Evolutionary conservation across 352 stramenopile genomes (phyloP), one percentile per base, ranked within the genome.

Genomic region (Globisporangium paroecandrum): DNA sequence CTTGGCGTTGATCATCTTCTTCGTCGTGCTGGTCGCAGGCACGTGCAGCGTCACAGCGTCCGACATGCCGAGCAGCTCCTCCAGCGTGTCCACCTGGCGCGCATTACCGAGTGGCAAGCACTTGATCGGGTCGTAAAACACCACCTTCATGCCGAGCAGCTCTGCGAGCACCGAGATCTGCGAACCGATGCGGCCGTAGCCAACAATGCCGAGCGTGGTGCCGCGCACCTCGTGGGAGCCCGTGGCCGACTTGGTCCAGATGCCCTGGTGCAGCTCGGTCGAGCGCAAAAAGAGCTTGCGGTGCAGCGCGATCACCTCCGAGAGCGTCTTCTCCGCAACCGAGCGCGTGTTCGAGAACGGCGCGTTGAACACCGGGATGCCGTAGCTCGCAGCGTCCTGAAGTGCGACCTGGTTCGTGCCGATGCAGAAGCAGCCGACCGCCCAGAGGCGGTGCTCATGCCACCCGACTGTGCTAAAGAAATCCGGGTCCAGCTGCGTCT

Each of bases 41-140:
- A 98, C 95, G 73, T 99, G 97, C n/a, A 99, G 81, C 25, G 89
- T 97, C 56, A 99, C 92, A 58, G 95, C 98, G 72, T 99, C 95
- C 15, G 93, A 85, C 58, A 87, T 75, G 5, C 72, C 69, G 1
- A 98, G 81, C 58, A 98, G 80, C 56, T 97, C 82, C 51, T 94
- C 77, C 6, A 98, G 77, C 34, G 82, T 86, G 32, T 97, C 82
- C 27, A 96, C 86, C 65, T 97, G 89, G 57, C 85, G 89, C 13
- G 81, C 90, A 69, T 88, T 94, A 27, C 76, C 85, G 7, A 87
- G 75, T 15, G 77, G 93, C 62, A 86, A 74, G 73, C 76, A 92
- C 77, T 89, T 94, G 64, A 98, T 90, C 0, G 93, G 93, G 75
- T 98, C 93, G 75, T 96, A 98, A 67, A 97, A 97, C 10, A 98